A percentile compares a stretch with the other conserved stretches of the same genome.
phyloP scores from a whole-genome alignment of 805 yeast genomes.

The Wickerhamiella dianesei region DNA sequence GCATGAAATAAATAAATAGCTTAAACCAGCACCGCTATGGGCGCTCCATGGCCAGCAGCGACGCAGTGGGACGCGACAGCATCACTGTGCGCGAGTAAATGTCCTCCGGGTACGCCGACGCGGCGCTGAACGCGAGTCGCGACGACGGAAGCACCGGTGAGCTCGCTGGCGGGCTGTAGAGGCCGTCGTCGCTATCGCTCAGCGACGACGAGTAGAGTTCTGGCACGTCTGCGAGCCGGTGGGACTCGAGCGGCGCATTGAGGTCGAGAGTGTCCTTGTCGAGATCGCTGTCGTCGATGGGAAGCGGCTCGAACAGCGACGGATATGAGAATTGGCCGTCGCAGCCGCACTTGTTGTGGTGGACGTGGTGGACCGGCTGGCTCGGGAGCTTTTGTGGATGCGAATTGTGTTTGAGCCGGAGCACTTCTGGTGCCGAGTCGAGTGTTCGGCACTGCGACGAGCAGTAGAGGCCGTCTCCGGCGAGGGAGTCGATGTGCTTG shows the following conservation, averaged over 20 bases:
- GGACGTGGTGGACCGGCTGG: neutral
- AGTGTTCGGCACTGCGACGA: slow-evolving; percentile 22
- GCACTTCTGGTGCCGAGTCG: slow-evolving; percentile 14
- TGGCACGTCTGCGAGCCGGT: neutral
- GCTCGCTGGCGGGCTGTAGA: neutral
- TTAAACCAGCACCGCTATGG: too few relatives aligned
- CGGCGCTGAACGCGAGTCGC: neutral
- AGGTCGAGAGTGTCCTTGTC: slow-evolving; percentile 1
- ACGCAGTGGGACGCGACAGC: neutral
- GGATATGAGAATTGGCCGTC: neutral
- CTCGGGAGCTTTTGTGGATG: neutral
- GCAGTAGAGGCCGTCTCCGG: slow-evolving; percentile 22
- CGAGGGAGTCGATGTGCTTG: slow-evolving; percentile 19
- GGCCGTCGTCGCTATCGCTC: neutral
- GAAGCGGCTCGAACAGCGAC: neutral
- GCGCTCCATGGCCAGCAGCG: neutral
- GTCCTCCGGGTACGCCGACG: neutral
- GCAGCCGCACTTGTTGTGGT: neutral
- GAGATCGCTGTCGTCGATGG: neutral
- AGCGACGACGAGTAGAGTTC: neutral
- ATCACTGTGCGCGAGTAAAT: neutral
- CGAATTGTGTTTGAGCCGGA: neutral
- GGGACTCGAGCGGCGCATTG: neutral
- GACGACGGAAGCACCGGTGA: neutral
- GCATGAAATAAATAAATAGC: too few relatives aligned